Evolutionary conservation across 2,329 filamentous ascomycete species (phyloP), one percentile per base, ranked within the genome.

Genomic region (Colletotrichum endophyticum): DNA sequence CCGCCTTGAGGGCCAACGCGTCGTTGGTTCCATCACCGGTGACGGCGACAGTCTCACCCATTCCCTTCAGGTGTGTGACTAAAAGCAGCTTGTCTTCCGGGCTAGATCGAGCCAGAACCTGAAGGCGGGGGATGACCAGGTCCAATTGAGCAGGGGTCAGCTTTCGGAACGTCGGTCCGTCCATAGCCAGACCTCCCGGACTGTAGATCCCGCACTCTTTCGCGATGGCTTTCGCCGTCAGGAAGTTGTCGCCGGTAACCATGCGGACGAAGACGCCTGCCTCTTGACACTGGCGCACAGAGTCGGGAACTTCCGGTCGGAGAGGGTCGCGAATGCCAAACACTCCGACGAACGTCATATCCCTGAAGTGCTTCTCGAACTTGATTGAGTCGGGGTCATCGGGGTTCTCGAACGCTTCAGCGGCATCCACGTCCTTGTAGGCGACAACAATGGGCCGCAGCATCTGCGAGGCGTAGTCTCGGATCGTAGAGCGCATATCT

Each of bases 211-310:
- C 94, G 78, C 94, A 96, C 75, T 95, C 93, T 11, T 87, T 89
- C 3, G 94, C 94, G 79, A 96, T 96, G 4, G 94, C 94, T 67
- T 91, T 91, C 11, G 93, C 94, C 27, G 94, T 96, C 25, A 92
- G 87, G 77, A 95, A 86, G 74, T 88, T 88, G 76, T 88, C 85
- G 19, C 86, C 86, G 3, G 87, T 88, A n/a, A 89, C 87, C 86
- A 89, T 88, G 78, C 87, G 86, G 78, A 87, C 87, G 16, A 87
- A 83, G 3, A 86, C 84, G 61, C 87, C 87, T 30, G 86, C 87
- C 25, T 84, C 85, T n/a, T 85, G 85, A 6, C 86, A 87, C 71
- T 87, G 82, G 4, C 80, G 79, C 9, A 88, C 85, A 1, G 86
- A 87, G 2, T 80, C 80, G 1, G 84, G 82, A 1, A 87, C 87